A percentile compares a stretch with the other conserved stretches of the same genome.
Conservation (phyloP, 805 yeast genomes). For the Kluyveromyces nonfermentans region DNA sequence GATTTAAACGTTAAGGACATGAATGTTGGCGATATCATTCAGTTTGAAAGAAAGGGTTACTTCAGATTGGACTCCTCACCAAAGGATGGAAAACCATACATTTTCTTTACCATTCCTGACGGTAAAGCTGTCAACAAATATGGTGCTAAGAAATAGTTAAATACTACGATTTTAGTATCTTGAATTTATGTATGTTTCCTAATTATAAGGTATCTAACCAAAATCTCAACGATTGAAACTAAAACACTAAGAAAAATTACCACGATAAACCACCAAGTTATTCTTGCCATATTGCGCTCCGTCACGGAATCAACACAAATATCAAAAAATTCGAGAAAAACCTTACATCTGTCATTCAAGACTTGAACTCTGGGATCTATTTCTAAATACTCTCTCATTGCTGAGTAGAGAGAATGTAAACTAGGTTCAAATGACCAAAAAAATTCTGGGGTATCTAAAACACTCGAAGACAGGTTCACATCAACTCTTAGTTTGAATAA, state of each 20-base stretch:
- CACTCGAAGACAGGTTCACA: constrained; percentile 82
- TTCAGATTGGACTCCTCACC: constrained; percentile 62
- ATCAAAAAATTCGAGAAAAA: constrained; percentile 86
- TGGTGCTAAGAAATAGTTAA: constrained; percentile 50
- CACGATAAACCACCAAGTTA: constrained; percentile 81
- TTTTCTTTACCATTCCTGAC: constrained; percentile 91
- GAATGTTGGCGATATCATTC: constrained; percentile 81
- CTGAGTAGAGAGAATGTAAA: constrained; percentile 81
- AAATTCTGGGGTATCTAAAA: constrained; percentile 90
- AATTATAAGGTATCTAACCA: constrained; percentile 46
- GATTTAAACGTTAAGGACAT: constrained; percentile 68
- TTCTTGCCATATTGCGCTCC: constrained; percentile 82
- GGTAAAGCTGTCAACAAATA: constrained; percentile 76
- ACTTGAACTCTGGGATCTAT: constrained; percentile 93
- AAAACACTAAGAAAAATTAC: constrained; percentile 70
- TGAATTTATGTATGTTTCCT: constrained; percentile 10
- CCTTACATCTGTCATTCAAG: constrained; percentile 86
- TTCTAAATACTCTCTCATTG: constrained; percentile 85
- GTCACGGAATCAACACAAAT: constrained; percentile 91
- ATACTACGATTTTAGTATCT: background rate
- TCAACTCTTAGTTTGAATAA: constrained; percentile 86
- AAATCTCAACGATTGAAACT: constrained; percentile 67
- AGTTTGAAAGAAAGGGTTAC: constrained; percentile 96
- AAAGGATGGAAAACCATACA: constrained; percentile 51
- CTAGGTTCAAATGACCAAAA: constrained; percentile 97